Conservation (phyloP, 129 eudicot species). For the Calendula officinalis region DNA sequence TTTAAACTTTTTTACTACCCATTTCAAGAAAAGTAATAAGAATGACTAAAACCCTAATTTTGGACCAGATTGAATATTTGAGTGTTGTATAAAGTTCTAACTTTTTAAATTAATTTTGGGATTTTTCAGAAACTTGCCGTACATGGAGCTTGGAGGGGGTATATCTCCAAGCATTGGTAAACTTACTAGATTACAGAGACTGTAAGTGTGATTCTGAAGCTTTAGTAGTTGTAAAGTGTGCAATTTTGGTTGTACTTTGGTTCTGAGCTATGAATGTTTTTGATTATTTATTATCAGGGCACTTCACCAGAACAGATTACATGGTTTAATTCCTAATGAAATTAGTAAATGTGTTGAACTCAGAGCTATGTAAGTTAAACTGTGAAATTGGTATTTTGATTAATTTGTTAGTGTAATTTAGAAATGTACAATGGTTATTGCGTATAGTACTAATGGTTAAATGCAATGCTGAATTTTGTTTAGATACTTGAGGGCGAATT, state of each 20-base stretch:
- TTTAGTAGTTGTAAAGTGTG: background rate
- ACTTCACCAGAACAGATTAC: constrained; percentile 92
- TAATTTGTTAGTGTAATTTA: background rate
- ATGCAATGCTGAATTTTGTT: background rate
- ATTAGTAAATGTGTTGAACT: constrained; percentile 74
- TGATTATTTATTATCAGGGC: constrained; percentile 49
- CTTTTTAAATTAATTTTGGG: constrained; percentile 15
- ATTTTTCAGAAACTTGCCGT: constrained; percentile 73
- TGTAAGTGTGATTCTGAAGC: constrained; percentile 47
- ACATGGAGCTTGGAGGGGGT: constrained; percentile 81
- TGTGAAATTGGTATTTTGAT: constrained; percentile 1
- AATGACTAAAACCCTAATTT: constrained; percentile 17
- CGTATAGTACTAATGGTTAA: background rate
- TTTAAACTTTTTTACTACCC: background rate
- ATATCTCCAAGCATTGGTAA: constrained; percentile 91
- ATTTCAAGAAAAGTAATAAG: background rate
- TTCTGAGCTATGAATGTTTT: background rate
- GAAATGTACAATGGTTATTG: constrained; percentile 14
- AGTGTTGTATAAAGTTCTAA: constrained; percentile 3
- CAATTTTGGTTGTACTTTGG: background rate
- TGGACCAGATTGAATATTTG: background rate
- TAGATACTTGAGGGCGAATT: constrained; percentile 89
- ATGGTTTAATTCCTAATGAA: constrained; percentile 79
- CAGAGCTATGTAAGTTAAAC: constrained; percentile 80
- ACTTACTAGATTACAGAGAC: constrained; percentile 73